phyloP scores from a whole-genome alignment of 108 stramenopile species.

The Nannochloropsis granulata region DNA sequence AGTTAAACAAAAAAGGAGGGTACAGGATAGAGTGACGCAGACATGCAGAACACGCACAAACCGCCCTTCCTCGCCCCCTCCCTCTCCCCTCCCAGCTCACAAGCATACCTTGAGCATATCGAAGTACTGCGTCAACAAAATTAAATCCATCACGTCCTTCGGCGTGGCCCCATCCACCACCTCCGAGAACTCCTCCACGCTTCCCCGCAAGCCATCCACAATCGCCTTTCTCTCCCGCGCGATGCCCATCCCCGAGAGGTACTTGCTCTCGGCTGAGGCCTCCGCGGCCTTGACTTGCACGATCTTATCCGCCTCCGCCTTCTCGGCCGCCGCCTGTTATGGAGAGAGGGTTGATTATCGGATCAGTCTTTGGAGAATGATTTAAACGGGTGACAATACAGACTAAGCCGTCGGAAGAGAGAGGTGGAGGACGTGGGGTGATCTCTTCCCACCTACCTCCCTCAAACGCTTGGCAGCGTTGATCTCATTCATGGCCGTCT shows the following conservation, averaged over 20 bases:
- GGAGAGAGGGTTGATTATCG: too few species aligned
- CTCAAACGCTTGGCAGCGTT: conserved; percentile 88
- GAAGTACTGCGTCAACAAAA: conserved; percentile 85
- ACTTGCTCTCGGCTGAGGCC: conserved; percentile 72
- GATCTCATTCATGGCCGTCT: conserved; percentile 96
- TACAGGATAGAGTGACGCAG: too few species aligned
- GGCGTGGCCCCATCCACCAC: conserved; percentile 46
- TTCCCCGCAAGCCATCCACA: conserved; percentile 71
- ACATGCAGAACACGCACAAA: too few species aligned
- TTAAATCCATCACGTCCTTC: conserved; percentile 92
- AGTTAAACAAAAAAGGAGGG: too few species aligned
- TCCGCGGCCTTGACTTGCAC: conserved; percentile 72
- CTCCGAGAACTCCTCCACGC: conserved; percentile 60
- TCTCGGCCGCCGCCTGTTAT: conserved; percentile 48
- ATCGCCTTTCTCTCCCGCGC: conserved; percentile 91
- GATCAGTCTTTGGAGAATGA: too few species aligned
- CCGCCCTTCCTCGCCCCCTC: too few species aligned
- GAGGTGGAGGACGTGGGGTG: too few species aligned
- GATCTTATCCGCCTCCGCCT: conserved; percentile 90
- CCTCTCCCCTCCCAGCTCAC: too few species aligned
- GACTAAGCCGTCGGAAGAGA: too few species aligned
- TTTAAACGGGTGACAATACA: too few species aligned
- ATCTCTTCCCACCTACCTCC: conserved; percentile 15
- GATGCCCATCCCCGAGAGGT: conserved; percentile 84
- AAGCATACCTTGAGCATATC: conserved; percentile 56